Percentiles rank a stretch among this genome's conserved stretches.
phyloP scores from a whole-genome alignment of 140 eudicot species.

The Oenanthe javanica region DNA sequence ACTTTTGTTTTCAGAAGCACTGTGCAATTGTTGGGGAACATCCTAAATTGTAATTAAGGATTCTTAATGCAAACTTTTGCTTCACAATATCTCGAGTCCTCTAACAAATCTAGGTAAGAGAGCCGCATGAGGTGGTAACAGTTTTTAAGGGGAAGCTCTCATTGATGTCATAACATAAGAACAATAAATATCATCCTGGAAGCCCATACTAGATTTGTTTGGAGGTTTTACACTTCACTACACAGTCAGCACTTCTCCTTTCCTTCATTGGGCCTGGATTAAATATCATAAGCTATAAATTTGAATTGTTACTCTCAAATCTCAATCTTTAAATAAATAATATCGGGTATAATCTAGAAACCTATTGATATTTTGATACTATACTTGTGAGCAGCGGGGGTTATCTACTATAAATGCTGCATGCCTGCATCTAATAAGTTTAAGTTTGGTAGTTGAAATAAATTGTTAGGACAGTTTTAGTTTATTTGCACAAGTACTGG shows the following conservation, averaged over 20 bases:
- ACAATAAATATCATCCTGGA: neutral
- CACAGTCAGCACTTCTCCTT: neutral
- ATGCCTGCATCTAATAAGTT: neutral
- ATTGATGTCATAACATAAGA: neutral
- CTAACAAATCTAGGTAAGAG: neutral
- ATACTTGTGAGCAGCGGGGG: neutral
- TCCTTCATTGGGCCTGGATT: neutral
- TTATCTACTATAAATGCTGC: neutral
- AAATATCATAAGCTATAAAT: neutral
- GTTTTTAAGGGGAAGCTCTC: neutral
- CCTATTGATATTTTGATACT: neutral
- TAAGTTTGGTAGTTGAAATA: neutral
- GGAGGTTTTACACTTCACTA: neutral
- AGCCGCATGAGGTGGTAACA: neutral
- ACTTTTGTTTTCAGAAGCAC: neutral
- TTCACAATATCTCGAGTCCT: neutral
- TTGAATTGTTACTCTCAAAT: neutral
- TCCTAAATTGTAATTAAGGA: neutral
- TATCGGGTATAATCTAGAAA: neutral
- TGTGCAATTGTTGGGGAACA: neutral
- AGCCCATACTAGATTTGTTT: neutral
- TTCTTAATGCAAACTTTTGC: neutral
- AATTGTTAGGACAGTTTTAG: neutral
- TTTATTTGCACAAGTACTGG: neutral
- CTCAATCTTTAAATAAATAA: neutral